Evolutionary conservation across 1,139 yeast species (phyloP).

Genomic region (Suhomyces kunorum): DNA sequence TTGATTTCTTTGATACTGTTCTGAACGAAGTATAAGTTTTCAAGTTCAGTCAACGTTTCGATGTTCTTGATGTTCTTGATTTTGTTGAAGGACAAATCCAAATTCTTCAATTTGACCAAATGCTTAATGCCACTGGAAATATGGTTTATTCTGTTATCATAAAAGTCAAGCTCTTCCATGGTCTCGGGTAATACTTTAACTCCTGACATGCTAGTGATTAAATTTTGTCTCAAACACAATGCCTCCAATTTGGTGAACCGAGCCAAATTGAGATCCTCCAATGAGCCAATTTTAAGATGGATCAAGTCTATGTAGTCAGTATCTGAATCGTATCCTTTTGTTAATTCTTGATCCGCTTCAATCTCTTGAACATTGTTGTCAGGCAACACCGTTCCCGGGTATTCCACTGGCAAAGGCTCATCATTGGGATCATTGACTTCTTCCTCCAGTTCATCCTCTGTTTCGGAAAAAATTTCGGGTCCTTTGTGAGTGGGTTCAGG

Average conservation of each 20-base stretch:
- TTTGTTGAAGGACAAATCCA: constrained; percentile 90
- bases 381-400: constrained; percentile 54
- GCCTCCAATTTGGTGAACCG: constrained; percentile 60
- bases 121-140: constrained; percentile 69
- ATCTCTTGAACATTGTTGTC: constrained; percentile 51
- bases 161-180: constrained; percentile 79
- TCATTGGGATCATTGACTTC: constrained; percentile 28
- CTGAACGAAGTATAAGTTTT: constrained; percentile 81
- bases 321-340: constrained; percentile 62
- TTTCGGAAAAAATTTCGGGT: constrained; percentile 14
- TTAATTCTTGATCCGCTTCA: constrained; percentile 58
- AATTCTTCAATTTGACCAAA: constrained; percentile 54
- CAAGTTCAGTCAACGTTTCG: constrained; percentile 60
- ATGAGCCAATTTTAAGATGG: constrained; percentile 71
- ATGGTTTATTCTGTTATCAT: constrained; percentile 89
- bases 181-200: constrained; percentile 60
- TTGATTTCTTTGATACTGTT: constrained; percentile 78
- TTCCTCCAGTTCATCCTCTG: constrained; percentile 26
- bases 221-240: constrained; percentile 81
- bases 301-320: constrained; percentile 71
- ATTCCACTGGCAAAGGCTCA: constrained; percentile 42
- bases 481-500: constrained; percentile 4
- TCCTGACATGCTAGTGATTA: constrained; percentile 71
- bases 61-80: constrained; percentile 84
- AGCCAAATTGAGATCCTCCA: constrained; percentile 63